phyloP scores from a whole-genome alignment of 192 early-diverging fungal genomes.

The Backusella psychrophila region DNA sequence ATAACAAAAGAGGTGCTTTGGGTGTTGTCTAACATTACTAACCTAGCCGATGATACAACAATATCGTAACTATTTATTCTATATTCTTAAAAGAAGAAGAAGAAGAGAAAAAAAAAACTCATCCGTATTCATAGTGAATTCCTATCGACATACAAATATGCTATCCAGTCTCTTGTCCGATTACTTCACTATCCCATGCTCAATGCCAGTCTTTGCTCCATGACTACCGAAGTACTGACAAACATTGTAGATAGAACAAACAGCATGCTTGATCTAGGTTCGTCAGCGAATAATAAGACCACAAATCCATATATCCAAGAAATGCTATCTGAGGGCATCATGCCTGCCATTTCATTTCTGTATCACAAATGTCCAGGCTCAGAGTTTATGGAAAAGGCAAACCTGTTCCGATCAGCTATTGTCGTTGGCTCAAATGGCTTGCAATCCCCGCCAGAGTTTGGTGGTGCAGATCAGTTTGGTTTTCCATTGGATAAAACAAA shows the following conservation, averaged over 20 bases:
- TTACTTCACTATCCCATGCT: conserved; percentile 14
- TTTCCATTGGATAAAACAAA: not conserved
- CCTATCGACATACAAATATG: not conserved
- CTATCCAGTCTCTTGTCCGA: conserved; percentile 1
- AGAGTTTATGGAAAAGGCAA: not conserved
- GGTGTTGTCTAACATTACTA: conserved; percentile 27
- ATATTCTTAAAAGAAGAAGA: not conserved
- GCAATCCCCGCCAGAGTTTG: not conserved
- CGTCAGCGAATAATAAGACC: not conserved
- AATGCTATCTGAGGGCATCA: conserved; percentile 1
- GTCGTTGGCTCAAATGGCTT: not conserved
- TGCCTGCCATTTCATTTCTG: not conserved
- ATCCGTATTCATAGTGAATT: conserved; percentile 12
- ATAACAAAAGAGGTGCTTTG: conserved; percentile 21
- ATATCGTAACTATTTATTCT: conserved; percentile 10
- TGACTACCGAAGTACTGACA: not conserved
- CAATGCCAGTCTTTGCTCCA: not conserved
- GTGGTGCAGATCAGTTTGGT: not conserved
- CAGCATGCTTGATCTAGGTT: not conserved
- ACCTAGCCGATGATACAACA: conserved; percentile 4
- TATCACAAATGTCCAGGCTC: not conserved
- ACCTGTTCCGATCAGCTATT: not conserved
- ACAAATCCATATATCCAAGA: conserved; percentile 3
- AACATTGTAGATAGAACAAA: conserved; percentile 5
- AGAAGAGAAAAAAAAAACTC: not conserved